Evolutionary conservation across 1,284 basidiomycete genomes (phyloP).

Genomic region (Moesziomyces sp.): DNA sequence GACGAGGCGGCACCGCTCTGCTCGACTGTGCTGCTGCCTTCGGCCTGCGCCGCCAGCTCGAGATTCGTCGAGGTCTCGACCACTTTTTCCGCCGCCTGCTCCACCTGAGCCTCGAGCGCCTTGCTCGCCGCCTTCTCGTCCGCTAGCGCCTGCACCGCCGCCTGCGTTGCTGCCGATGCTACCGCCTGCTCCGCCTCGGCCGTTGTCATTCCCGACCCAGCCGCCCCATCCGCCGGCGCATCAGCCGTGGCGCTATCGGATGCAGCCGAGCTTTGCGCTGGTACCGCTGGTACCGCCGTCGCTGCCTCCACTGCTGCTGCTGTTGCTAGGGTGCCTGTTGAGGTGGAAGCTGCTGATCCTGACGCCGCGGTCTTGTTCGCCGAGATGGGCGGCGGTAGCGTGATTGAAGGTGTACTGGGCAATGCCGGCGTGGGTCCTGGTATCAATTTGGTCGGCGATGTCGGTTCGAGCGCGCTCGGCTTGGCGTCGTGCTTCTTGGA

Average conservation of each 20-base stretch:
- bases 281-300: background rate
- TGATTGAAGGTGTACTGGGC: conserved; percentile 28
- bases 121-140: conserved; percentile 20
- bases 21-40: conserved; percentile 12
- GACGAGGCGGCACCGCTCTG: background rate
- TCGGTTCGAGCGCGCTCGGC: conserved; percentile 20
- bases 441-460: conserved; percentile 25
- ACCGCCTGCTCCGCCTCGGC: conserved; percentile 42
- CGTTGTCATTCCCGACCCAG: conserved; percentile 20
- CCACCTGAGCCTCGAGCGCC: conserved; percentile 19
- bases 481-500: conserved; percentile 14
- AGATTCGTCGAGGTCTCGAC: conserved; percentile 36
- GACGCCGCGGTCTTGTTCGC: conserved; percentile 2
- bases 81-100: conserved; percentile 29
- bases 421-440: conserved; percentile 14
- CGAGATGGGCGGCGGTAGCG: conserved; percentile 7
- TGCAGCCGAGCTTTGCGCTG: background rate
- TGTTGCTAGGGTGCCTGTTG: conserved; percentile 1
- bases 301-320: background rate
- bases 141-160: conserved; percentile 37
- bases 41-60: conserved; percentile 34
- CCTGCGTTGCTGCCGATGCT: conserved; percentile 38
- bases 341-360: background rate
- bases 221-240: background rate
- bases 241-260: background rate